Evolutionary conservation across 176 grass and related monocot genomes (phyloP), one percentile per base, ranked within the genome.

Genomic region (Eragrostis curvula): DNA sequence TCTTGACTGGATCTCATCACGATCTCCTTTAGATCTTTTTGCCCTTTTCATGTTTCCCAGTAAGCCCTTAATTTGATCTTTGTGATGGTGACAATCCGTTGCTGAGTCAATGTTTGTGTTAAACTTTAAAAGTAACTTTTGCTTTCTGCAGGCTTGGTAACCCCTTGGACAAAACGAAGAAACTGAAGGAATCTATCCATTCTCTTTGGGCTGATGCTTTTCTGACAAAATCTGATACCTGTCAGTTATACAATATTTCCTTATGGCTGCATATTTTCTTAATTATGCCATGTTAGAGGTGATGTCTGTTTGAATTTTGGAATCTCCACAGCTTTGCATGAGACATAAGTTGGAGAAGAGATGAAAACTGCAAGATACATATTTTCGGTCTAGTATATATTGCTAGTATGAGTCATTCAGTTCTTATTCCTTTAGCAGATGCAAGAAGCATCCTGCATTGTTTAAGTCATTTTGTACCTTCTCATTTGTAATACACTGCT

Each of bases 111-210:
- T 73, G 20, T 71, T 78, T 57, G n/a, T 66, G 70, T 87, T 75
- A 24, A 82, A 78, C 75, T 84, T 71, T 48, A 88, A 60, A 50
- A 79, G 61, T 80, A 59, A 7, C 42, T 80, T 74, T 51, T 51
- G 0, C 69, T 81, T 81, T 85, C 64, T 71, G 46, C 87, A 71
- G 71, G 65, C 51, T 56, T 64, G 32, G 24, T 80, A 84, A 85
- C 49, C 77, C 43, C 43, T 70, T 84, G 68, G 87, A 84, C 43
- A 25, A 51, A 74, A 51, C 8, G 8, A 79, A 68, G 16, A 21
- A 68, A 66, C 87, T 43, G 61, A 46, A 66, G 75, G 68, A 88
- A 84, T 84, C 23, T 63, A 70, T 18, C 27, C 9, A n/a, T 67
- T 62, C 48, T 74, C 52, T 84, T 85, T 75, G 71, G 63, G 63